Evolutionary conservation across 352 stramenopile genomes (phyloP), one percentile per base, ranked within the genome.

Genomic region (Pythium diclinum): DNA sequence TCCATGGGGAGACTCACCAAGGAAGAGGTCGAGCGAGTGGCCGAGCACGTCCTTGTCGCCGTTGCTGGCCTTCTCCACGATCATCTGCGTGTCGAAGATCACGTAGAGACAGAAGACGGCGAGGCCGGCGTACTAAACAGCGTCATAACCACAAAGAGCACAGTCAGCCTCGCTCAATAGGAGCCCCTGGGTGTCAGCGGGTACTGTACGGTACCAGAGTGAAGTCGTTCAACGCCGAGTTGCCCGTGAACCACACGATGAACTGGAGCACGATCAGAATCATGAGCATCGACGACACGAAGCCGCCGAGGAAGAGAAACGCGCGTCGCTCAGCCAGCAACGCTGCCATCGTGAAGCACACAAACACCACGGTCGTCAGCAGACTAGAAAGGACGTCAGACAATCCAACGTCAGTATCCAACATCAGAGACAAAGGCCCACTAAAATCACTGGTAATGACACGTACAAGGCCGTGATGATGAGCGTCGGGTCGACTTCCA

Each of bases 11-110:
- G 30, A 73, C 69, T 14, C 67, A 89, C 77, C 77, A 40, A 94
- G 74, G 63, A 95, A 95, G n/a, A 96, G 82, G 53, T 87, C 73
- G 21, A 92, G 69, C 28, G 88, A 82, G 72, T 95, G 83, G 48
- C 72, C 74, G 47, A 93, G 72, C 58, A 85, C 77, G 75, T 96
- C 85, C 61, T 84, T 87, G 77, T 92, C 81, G 21, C 86, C 88
- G 55, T 77, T 62, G 46, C 71, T 81, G 34, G 83, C 85, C 70
- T 93, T 92, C 73, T 92, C 84, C 53, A 96, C 88, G 67, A 96
- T 94, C 63, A 95, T 83, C 67, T 96, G 87, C 59, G 87, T 94
- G 77, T 96, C 87, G 48, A 93, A 91, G 42, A 95, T 63, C 49
- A 96, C 85, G 71, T 94, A 95, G 47, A 76, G 83, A 68, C 81